Evolutionary conservation across 768 basidiomycete genomes (phyloP), one percentile per base, ranked within the genome.

Genomic region (Lactarius quietus): DNA sequence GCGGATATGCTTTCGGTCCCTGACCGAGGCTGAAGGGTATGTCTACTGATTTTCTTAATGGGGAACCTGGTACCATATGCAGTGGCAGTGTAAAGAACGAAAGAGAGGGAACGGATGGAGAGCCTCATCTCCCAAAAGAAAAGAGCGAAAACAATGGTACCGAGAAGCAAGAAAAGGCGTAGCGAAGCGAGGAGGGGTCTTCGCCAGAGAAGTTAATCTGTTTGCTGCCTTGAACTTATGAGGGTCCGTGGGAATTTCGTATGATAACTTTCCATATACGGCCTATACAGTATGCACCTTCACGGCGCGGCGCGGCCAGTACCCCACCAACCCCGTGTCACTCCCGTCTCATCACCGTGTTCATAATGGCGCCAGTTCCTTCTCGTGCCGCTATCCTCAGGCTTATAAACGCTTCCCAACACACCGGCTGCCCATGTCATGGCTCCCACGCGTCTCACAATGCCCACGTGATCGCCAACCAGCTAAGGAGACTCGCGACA

Each of bases 361-460:
- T 57, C 64, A 59, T 68, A 68, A 75, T 75, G 74, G 60, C 73
- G 23, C 68, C 64, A 52, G 69, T 69, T 8, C 77, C 84, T 67
- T 85, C 88, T 57, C 83, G 88, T 71, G 82, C 75, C 66, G 74
- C 85, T 26, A 90, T 94, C 61, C 73, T 85, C 53, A 87, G 91
- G 43, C 86, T 94, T 70, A 88, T 94, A 66, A 85, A 84, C 70
- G 84, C 88, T 8, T 84, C 87, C 3, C 88, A 91, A 73, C 86
- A 90, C 68, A 81, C 86, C 7, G 74, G 80, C 5, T 94, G 92
- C 71, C 92, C 92, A 6, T 94, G 92, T 72, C 92, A 94, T 78
- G 84, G 88, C 45, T 83, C 84, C 69, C 79, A 82, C 23, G 71
- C 79, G 31, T 75, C 77, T 36, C 80, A 76, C 53, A 80, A 79